These are phyloP conservation scores for Botrytis hyacinthi DNA, from an alignment of 2,329 filamentous ascomycete species.

Conservation along the genomic window DNA sequence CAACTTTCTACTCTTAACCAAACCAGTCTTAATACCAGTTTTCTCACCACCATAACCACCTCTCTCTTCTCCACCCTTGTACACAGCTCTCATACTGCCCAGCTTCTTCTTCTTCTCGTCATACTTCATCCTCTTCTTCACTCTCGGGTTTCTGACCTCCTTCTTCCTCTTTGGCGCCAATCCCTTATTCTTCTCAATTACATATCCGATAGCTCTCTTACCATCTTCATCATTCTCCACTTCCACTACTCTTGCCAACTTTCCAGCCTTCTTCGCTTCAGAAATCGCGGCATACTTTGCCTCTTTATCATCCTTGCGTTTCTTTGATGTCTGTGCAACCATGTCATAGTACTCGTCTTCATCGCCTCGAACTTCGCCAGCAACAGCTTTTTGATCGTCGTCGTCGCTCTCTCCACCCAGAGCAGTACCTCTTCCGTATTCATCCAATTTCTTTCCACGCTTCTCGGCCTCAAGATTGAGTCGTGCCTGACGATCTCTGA, in stretches of 20 bases:
- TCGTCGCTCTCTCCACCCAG: conserved; percentile 55
- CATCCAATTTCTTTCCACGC: conserved; percentile 66
- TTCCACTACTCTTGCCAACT: conserved; percentile 61
- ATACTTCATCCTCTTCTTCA: conserved; percentile 97
- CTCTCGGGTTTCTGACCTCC: conserved; percentile 88
- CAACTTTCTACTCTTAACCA: conserved; percentile 92
- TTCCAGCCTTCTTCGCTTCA: conserved; percentile 59
- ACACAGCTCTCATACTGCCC: conserved; percentile 78
- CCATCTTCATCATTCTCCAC: conserved; percentile 75
- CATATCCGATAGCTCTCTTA: conserved; percentile 88
- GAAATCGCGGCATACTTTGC: conserved; percentile 55
- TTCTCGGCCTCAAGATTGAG: conserved; percentile 86
- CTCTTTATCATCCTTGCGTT: conserved; percentile 72
- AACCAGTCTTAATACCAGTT: conserved; percentile 90
- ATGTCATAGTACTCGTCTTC: conserved; percentile 87
- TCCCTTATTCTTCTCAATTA: conserved; percentile 97
- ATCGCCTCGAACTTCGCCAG: conserved; percentile 39
- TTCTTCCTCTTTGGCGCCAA: conserved; percentile 87
- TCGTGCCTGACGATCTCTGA: conserved; percentile 80
- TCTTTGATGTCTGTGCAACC: conserved; percentile 66
- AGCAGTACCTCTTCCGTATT: conserved; percentile 61
- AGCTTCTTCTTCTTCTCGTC: conserved; percentile 98
- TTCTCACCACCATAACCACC: conserved; percentile 88
- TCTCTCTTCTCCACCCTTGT: conserved; percentile 79
- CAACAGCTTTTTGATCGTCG: conserved; percentile 45